Percentiles rank a stretch among this genome's conserved stretches.
phyloP scores from a whole-genome alignment of 75 land plant genomes.

The Cunninghamia lanceolata region DNA sequence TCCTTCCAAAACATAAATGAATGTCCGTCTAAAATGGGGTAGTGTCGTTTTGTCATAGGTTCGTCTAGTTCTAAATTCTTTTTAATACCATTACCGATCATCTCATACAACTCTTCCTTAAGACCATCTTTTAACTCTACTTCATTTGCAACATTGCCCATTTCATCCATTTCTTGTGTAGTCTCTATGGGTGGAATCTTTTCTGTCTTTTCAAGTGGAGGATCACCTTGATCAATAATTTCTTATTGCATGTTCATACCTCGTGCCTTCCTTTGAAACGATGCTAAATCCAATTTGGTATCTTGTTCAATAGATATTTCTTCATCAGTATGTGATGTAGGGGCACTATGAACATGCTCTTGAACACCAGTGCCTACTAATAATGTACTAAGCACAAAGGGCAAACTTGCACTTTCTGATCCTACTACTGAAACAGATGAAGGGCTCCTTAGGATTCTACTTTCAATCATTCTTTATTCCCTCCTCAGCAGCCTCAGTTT shows the following conservation, averaged over 20 bases:
- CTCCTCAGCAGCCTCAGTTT: slow-evolving; percentile 43
- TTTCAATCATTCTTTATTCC: slow-evolving; percentile 17
- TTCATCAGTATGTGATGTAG: not conserved
- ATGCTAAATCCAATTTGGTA: not conserved
- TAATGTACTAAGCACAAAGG: not conserved
- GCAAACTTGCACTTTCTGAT: not conserved
- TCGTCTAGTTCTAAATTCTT: not conserved
- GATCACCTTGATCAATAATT: not conserved
- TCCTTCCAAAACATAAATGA: too few species aligned
- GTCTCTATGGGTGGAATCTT: not conserved
- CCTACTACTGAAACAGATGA: not conserved
- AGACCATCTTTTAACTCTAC: not conserved
- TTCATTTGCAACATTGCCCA: not conserved
- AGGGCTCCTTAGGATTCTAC: slow-evolving; percentile 15
- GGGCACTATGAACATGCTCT: not conserved
- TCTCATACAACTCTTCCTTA: not conserved
- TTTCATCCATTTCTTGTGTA: not conserved
- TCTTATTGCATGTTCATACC: slow-evolving; percentile 1
- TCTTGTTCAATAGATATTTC: slow-evolving; percentile 5
- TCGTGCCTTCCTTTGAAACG: slow-evolving; percentile 8
- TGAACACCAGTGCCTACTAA: not conserved
- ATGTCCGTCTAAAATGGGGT: too few species aligned
- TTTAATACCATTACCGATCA: not conserved
- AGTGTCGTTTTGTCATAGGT: not conserved
- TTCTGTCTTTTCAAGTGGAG: not conserved